Evolutionary conservation across 2,329 filamentous ascomycete genomes (phyloP), one percentile per base, ranked within the genome.

Genomic region (Aspergillus persii): DNA sequence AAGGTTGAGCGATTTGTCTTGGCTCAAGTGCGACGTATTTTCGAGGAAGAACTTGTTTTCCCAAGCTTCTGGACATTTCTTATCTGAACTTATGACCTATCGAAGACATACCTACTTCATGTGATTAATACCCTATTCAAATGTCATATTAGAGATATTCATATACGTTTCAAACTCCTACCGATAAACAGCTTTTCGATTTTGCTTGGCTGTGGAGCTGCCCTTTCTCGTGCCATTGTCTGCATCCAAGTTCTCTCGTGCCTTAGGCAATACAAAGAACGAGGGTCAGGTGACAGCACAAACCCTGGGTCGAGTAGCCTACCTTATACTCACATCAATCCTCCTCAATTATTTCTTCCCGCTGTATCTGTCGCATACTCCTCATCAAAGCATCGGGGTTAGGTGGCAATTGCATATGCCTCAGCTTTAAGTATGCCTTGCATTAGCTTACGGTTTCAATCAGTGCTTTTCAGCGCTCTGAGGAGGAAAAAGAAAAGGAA

Each of bases 1-100:
- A 99, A 99, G 81, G 95, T 99, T 59, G 95, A 99, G 80, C 90
- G 92, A 69, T 99, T 99, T 74, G 92, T 99, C 58, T 82, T 99
- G 60, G 94, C 98, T 74, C 94, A 98, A 77, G 95, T 99, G 62
- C 87, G 94, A 72, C 86, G 92, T 71, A 98, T 99, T 68, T 98
- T 99, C 71, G 95, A 99, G 77, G 95, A 98, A 73, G 95, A 99
- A 23, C 36, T 58, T 33, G 47, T 58, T 26, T 58, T 50, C 30
- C 57, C 57, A 12, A 97, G 93, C 76, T 98, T 95, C 77, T 98
- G 94, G 94, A 99, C 95, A 0, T 97, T 98, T 75, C 79, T 99
- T 68, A 89, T 98, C 15, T 41, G 36, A 15, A 41, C n/a, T 15
- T 41, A 36, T 12, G 11, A 15, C 5, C 36, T 41, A n/a, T 41